Conservation (phyloP, 768 basidiomycete species). For the Rhodosporidiobolus sp. region DNA sequence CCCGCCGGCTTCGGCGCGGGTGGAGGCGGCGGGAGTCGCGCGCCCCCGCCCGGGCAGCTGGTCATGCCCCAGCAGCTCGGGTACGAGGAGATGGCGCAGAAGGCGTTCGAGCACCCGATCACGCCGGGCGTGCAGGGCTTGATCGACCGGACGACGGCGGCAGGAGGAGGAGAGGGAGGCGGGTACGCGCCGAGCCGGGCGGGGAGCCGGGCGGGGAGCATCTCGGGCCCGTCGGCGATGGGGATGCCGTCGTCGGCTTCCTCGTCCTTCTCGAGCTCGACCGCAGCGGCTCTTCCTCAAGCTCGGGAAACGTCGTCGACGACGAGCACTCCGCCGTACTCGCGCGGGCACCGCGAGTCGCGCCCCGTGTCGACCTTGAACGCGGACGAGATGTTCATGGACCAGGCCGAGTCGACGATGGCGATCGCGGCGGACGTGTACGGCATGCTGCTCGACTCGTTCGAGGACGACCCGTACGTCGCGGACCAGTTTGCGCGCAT, state of each 20-base stretch:
- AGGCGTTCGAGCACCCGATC: slow-evolving; percentile 39
- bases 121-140: slow-evolving; percentile 30
- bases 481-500: background rate
- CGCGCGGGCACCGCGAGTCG: slow-evolving; percentile 24
- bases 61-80: slow-evolving; percentile 15
- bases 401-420: slow-evolving; percentile 36
- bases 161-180: background rate
- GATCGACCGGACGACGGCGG: background rate
- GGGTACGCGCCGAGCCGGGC: background rate
- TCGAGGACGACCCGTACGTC: slow-evolving; percentile 23
- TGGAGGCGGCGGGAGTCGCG: background rate
- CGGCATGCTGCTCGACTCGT: slow-evolving; percentile 38
- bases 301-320: too few relatives aligned
- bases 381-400: slow-evolving; percentile 37
- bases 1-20: too few relatives aligned
- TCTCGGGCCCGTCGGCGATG: background rate
- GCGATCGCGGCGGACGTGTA: slow-evolving; percentile 36
- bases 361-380: slow-evolving; percentile 34
- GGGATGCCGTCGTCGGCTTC: too few relatives aligned
- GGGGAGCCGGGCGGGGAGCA: background rate
- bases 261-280: background rate
- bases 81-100: slow-evolving; percentile 30
- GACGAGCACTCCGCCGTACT: background rate
- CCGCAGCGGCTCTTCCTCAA: too few relatives aligned
- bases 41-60: background rate